A percentile compares a stretch with the other conserved stretches of the same genome.
These are phyloP conservation scores for Acanthochlamys bracteata DNA, from an alignment of 106 monocot genomes.

Conservation along the genomic window DNA sequence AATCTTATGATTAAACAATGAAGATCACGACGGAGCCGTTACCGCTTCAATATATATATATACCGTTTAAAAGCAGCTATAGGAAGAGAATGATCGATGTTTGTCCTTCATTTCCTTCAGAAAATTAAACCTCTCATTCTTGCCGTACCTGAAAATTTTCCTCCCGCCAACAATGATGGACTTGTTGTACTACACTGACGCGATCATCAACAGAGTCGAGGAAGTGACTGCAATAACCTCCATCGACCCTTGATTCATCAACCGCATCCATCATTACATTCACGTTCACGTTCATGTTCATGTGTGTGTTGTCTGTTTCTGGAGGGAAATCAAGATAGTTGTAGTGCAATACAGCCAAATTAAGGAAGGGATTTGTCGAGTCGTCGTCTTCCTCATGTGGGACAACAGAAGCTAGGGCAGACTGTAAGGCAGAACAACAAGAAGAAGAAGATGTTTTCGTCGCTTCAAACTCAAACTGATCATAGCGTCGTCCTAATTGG, in stretches of 20 bases:
- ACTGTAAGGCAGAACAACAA: not conserved
- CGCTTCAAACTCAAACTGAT: not conserved
- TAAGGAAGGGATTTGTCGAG: constrained; percentile 5
- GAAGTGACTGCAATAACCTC: constrained; percentile 15
- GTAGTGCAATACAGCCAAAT: constrained; percentile 21
- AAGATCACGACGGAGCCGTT: too few species aligned
- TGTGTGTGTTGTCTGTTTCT: constrained; percentile 10
- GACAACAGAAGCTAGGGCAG: not conserved
- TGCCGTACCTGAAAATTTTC: too few species aligned
- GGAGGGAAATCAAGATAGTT: constrained; percentile 22
- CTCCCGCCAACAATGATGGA: too few species aligned
- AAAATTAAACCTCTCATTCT: too few species aligned
- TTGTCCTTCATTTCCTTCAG: too few species aligned
- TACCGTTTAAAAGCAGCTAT: too few species aligned
- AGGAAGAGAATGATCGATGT: too few species aligned
- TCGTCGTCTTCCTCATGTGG: constrained; percentile 8
- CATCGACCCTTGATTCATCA: not conserved
- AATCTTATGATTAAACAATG: too few species aligned
- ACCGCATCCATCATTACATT: not conserved
- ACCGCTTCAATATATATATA: too few species aligned
- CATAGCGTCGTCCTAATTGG: not conserved
- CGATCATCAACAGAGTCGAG: constrained; percentile 14
- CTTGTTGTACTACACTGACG: too few species aligned
- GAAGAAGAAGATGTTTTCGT: not conserved
- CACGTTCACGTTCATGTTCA: not conserved